A percentile compares a stretch with the other conserved stretches of the same genome.
These are phyloP conservation scores for Zymoseptoria pseudotritici DNA, from an alignment of 2,329 filamentous ascomycete genomes.

Conservation along the genomic window DNA sequence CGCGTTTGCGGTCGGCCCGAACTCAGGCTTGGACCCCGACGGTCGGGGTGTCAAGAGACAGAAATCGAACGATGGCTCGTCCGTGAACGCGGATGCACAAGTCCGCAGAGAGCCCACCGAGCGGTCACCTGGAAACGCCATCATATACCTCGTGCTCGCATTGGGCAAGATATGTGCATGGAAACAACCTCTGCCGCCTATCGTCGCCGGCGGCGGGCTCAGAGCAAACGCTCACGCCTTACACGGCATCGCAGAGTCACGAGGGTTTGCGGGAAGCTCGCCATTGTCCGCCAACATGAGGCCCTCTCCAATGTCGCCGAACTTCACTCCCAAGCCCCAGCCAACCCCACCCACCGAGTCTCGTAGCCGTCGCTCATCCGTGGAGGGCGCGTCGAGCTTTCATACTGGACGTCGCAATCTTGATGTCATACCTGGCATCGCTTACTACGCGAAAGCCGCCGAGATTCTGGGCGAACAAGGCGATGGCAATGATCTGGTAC, in stretches of 20 bases:
- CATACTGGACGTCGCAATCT: constrained; percentile 37
- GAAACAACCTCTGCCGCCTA: constrained; percentile 44
- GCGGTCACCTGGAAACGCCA: constrained; percentile 67
- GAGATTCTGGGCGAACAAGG: constrained; percentile 78
- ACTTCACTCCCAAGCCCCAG: constrained; percentile 27
- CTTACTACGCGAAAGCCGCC: constrained; percentile 80
- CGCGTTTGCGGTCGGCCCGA: constrained; percentile 19
- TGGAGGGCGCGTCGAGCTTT: constrained; percentile 19
- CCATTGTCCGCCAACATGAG: constrained; percentile 27
- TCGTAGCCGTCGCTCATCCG: constrained; percentile 25
- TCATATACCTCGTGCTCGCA: constrained; percentile 76
- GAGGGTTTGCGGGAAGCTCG: constrained; percentile 20
- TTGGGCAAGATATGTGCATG: constrained; percentile 72
- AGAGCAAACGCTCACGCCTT: constrained; percentile 32
- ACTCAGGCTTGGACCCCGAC: constrained; percentile 17
- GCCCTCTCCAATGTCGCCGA: constrained; percentile 34
- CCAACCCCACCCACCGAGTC: constrained; percentile 26
- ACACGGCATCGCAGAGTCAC: constrained; percentile 19
- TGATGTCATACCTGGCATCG: constrained; percentile 79
- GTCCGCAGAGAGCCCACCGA: constrained; percentile 32
- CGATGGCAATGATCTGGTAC: constrained; percentile 70
- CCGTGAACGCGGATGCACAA: constrained; percentile 9
- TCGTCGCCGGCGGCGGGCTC: constrained; percentile 46
- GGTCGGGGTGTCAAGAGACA: constrained; percentile 26
- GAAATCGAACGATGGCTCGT: constrained; percentile 23